phyloP scores from a whole-genome alignment of 2,329 filamentous ascomycete species.

The Fusarium zealandicum region DNA sequence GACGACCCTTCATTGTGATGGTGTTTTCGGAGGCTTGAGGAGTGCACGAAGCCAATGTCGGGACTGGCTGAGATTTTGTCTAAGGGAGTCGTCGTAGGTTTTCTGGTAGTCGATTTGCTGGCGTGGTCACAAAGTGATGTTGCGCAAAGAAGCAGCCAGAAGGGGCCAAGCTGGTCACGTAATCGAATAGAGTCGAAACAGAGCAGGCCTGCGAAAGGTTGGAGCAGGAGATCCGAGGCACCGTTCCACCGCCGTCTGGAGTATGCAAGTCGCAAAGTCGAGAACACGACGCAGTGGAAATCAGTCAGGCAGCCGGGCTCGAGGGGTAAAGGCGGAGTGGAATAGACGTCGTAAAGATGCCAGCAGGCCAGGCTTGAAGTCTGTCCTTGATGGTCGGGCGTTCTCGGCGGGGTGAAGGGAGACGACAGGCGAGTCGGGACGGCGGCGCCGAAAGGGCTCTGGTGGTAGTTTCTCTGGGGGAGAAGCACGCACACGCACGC shows the following conservation, averaged over 20 bases:
- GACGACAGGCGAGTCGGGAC: conserved; percentile 21
- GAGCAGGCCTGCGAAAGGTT: conserved; percentile 6
- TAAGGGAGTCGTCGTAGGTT: neutral
- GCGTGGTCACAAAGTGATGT: neutral
- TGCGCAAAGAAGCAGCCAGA: conserved; percentile 14
- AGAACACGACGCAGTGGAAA: neutral
- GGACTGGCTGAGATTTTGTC: neutral
- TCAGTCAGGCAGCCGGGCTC: neutral
- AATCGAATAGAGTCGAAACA: conserved; percentile 28
- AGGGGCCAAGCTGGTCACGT: conserved; percentile 23
- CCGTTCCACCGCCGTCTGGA: conserved; percentile 13
- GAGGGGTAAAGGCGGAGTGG: neutral
- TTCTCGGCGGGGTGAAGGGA: conserved; percentile 37
- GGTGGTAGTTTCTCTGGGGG: conserved; percentile 25
- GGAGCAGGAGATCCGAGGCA: conserved; percentile 3
- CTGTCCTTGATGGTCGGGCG: conserved; percentile 36
- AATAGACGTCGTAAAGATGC: neutral
- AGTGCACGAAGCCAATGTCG: conserved; percentile 1
- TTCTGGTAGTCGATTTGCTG: neutral
- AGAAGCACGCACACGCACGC: conserved; percentile 22
- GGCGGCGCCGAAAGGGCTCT: conserved; percentile 31
- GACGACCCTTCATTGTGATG: conserved; percentile 71
- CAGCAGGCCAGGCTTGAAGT: conserved; percentile 16
- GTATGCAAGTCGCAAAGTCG: neutral
- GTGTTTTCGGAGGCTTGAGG: conserved; percentile 2